Percentiles rank a stretch among this genome's conserved stretches.
Conservation (phyloP, 2,329 filamentous ascomycete genomes). For the Hyphodiscus sp. region DNA sequence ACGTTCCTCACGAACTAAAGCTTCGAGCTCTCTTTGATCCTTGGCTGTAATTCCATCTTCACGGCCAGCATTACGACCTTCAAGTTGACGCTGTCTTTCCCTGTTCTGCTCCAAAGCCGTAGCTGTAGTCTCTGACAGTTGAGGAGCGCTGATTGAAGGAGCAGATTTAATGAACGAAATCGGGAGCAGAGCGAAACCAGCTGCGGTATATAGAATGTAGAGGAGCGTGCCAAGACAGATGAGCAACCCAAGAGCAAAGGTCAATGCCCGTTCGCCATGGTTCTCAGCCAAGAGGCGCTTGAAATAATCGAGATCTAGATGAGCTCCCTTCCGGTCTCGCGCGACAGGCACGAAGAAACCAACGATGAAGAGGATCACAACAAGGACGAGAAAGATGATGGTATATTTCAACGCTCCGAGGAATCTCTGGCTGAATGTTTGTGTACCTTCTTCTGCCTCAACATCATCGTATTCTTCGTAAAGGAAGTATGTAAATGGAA, state of each 20-base stretch:
- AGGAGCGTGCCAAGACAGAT: conserved; percentile 80
- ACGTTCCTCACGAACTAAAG: conserved; percentile 81
- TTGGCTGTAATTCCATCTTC: conserved; percentile 71
- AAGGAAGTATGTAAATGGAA: conserved; percentile 97
- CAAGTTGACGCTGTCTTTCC: conserved; percentile 86
- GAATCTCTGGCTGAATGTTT: conserved; percentile 64
- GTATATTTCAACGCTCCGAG: conserved; percentile 91
- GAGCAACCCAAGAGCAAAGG: conserved; percentile 83
- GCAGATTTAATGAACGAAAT: conserved; percentile 89
- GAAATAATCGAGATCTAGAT: conserved; percentile 87
- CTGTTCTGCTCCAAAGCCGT: conserved; percentile 80
- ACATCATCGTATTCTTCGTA: conserved; percentile 96
- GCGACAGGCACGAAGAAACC: conserved; percentile 90
- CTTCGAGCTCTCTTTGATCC: conserved; percentile 82
- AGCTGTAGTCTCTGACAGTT: conserved; percentile 68
- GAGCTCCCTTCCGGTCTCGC: conserved; percentile 55
- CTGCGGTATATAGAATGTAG: conserved; percentile 82
- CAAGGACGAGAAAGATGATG: conserved; percentile 70
- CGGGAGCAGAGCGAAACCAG: conserved; percentile 82
- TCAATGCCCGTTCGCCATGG: conserved; percentile 85
- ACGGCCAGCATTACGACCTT: conserved; percentile 74
- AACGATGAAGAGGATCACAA: conserved; percentile 78
- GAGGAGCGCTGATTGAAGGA: conserved; percentile 76
- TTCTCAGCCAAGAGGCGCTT: conserved; percentile 77
- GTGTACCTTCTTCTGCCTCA: conserved; percentile 70